Conservation (phyloP, 2,329 filamentous ascomycete species). For the Mycocentrospora acerina region DNA sequence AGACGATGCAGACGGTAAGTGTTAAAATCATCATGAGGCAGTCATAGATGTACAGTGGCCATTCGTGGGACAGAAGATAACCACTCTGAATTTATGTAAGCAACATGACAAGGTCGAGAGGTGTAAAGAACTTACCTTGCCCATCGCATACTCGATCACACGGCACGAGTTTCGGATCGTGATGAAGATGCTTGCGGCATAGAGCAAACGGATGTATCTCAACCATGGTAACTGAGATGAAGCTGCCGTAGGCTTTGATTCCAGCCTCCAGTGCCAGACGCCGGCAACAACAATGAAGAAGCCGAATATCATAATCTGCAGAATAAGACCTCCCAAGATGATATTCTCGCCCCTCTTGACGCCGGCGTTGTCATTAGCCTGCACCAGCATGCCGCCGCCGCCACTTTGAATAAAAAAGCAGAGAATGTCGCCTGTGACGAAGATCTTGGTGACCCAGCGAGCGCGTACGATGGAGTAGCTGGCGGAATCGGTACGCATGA, state of each 20-base stretch:
- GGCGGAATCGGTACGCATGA: conserved; percentile 46
- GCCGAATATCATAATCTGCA: conserved; percentile 61
- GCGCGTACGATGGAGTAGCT: conserved; percentile 46
- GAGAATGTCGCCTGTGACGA: conserved; percentile 57
- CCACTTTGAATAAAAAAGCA: conserved; percentile 55
- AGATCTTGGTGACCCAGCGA: conserved; percentile 55
- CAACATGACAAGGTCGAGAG: not conserved
- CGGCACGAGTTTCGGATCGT: conserved; percentile 51
- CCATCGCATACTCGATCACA: conserved; percentile 49
- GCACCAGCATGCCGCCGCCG: conserved; percentile 49
- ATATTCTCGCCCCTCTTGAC: conserved; percentile 51
- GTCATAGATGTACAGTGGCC: conserved; percentile 31
- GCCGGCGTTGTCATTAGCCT: conserved; percentile 21
- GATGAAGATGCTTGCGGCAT: conserved; percentile 45
- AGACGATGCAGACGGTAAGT: conserved; percentile 23
- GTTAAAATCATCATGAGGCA: conserved; percentile 29
- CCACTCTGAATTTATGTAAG: conserved; percentile 20
- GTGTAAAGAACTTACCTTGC: conserved; percentile 15
- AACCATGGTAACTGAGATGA: conserved; percentile 34
- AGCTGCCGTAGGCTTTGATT: conserved; percentile 28
- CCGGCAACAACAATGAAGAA: conserved; percentile 55
- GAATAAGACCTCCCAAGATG: conserved; percentile 57
- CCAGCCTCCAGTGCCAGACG: conserved; percentile 54
- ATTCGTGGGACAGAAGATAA: conserved; percentile 28
- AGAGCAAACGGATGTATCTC: conserved; percentile 39